Percentiles rank a stretch among this genome's conserved stretches.
Conservation (phyloP, 805 yeast species). For the Metschnikowia hibisci region DNA sequence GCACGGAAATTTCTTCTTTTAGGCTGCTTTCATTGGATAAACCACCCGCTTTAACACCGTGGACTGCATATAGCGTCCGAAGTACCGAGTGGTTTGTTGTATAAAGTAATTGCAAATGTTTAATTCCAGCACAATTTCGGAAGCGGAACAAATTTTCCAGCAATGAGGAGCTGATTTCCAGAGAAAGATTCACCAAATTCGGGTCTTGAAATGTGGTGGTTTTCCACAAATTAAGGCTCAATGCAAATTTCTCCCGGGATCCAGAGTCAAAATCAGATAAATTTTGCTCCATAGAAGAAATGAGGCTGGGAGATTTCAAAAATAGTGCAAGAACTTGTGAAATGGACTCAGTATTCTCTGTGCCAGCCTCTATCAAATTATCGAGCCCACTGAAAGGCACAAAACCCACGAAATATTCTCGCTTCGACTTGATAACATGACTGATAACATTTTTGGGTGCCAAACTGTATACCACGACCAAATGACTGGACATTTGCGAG, state of each 20-base stretch:
- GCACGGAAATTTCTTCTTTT: constrained; percentile 3
- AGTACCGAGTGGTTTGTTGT: constrained; percentile 21
- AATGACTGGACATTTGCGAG: constrained; percentile 5
- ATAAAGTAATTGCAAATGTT: constrained; percentile 20
- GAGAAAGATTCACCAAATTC: neutral
- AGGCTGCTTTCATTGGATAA: constrained; percentile 2
- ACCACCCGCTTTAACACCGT: constrained; percentile 1
- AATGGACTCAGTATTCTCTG: neutral
- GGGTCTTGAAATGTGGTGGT: constrained; percentile 6
- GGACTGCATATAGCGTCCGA: constrained; percentile 14
- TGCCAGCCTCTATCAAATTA: neutral
- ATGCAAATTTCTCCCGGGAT: constrained; percentile 13
- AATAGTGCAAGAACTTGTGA: neutral
- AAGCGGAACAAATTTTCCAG: constrained; percentile 16
- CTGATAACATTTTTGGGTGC: constrained; percentile 15
- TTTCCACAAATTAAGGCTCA: constrained; percentile 18
- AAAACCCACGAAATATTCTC: constrained; percentile 11
- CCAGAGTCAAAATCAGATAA: neutral
- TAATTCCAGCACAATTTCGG: constrained; percentile 17
- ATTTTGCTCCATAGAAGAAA: neutral
- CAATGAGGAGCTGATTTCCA: constrained; percentile 3
- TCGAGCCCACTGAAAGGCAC: neutral
- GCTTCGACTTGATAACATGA: constrained; percentile 21
- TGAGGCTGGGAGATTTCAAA: neutral
- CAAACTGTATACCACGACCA: constrained; percentile 12